Conservation (phyloP, 768 basidiomycete genomes). For the Saitozyma sp. region DNA sequence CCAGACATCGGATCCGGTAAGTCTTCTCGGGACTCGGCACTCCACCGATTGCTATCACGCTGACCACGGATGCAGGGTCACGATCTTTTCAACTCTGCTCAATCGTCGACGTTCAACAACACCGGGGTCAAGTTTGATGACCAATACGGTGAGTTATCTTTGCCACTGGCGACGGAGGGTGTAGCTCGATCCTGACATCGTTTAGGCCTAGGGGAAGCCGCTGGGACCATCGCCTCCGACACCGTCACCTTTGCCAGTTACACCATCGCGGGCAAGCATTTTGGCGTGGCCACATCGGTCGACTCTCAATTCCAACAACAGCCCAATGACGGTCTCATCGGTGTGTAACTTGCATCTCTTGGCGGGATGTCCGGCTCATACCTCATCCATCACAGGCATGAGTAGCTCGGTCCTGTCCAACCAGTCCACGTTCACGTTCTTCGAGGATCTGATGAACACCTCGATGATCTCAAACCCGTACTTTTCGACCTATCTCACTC, state of each 20-base stretch:
- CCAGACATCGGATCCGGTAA: slow-evolving; percentile 5
- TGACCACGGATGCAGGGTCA: slow-evolving; percentile 4
- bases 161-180: too few species aligned
- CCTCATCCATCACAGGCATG: slow-evolving; percentile 3
- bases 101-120: slow-evolving; percentile 7
- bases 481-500: slow-evolving; percentile 11
- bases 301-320: slow-evolving; percentile 16
- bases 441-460: slow-evolving; percentile 10
- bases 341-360: not conserved
- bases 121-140: slow-evolving; percentile 6
- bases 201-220: slow-evolving; percentile 4
- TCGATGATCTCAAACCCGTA: slow-evolving; percentile 16
- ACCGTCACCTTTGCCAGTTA: slow-evolving; percentile 9
- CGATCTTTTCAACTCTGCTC: slow-evolving; percentile 8
- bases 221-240: slow-evolving; percentile 8
- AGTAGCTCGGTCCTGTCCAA: slow-evolving; percentile 9
- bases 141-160: slow-evolving; percentile 4
- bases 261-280: slow-evolving; percentile 9
- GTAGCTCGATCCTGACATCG: too few species aligned
- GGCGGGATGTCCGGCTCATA: not conserved
- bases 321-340: slow-evolving; percentile 19
- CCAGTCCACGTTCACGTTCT: slow-evolving; percentile 11
- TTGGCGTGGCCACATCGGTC: slow-evolving; percentile 10
- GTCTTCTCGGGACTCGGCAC: not conserved
- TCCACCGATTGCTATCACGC: not conserved